Conservation (phyloP, 106 monocot species). For the Platanthera guangdongensis region DNA sequence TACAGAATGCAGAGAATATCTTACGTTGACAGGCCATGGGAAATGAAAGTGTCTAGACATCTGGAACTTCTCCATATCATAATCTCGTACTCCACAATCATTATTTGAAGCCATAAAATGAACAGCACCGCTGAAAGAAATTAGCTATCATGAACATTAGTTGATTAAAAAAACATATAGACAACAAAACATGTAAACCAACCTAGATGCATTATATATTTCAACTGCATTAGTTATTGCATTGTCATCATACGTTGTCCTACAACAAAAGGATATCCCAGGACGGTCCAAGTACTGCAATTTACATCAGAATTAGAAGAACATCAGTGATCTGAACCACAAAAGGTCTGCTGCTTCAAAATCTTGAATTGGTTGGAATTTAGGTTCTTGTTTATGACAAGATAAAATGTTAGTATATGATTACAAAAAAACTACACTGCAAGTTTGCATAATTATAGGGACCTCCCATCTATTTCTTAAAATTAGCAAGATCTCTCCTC, state of each 20-base stretch:
- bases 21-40: conserved; percentile 65
- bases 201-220: conserved; percentile 42
- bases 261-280: conserved; percentile 40
- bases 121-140: conserved; percentile 31
- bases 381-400: not conserved
- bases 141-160: not conserved
- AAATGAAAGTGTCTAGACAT: conserved; percentile 40
- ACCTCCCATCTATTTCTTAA: too few relatives aligned
- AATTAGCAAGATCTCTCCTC: too few relatives aligned
- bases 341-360: not conserved
- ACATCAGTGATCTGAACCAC: not conserved
- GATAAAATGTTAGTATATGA: too few relatives aligned
- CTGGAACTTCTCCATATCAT: conserved; percentile 59
- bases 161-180: not conserved
- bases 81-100: conserved; percentile 57
- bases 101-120: conserved; percentile 33
- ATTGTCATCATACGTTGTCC: conserved; percentile 25
- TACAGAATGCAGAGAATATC: not conserved
- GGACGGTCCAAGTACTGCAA: conserved; percentile 45
- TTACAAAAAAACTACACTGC: too few relatives aligned
- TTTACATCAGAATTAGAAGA: not conserved
- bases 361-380: not conserved
- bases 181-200: not conserved
- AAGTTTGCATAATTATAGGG: too few relatives aligned
- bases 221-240: conserved; percentile 50